A percentile compares a stretch with the other conserved stretches of the same genome.
These are phyloP conservation scores for Rhizopogon rudus DNA, from an alignment of 768 basidiomycete species.

Conservation along the genomic window DNA sequence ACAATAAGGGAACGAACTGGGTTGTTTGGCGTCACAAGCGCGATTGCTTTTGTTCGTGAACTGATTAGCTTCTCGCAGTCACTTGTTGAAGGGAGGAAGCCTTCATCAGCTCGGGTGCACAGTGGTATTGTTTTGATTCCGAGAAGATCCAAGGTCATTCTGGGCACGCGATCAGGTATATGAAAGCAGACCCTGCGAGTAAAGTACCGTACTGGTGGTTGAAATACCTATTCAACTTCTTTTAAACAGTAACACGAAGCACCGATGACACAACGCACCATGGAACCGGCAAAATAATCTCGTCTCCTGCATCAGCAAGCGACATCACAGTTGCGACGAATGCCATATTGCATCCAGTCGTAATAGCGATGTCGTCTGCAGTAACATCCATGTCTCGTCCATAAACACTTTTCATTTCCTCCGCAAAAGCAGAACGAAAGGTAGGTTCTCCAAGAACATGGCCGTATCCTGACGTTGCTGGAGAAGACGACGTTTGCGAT, in stretches of 20 bases:
- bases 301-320: slow-evolving; percentile 64
- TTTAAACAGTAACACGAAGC: background rate
- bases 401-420: slow-evolving; percentile 62
- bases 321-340: slow-evolving; percentile 59
- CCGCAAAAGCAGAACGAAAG: slow-evolving; percentile 46
- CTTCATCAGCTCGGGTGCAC: slow-evolving; percentile 40
- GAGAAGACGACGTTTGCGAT: slow-evolving; percentile 36
- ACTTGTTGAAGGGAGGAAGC: slow-evolving; percentile 56
- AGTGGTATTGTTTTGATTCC: slow-evolving; percentile 56
- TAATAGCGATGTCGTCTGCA: slow-evolving; percentile 58
- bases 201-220: slow-evolving; percentile 45
- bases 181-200: background rate
- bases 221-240: slow-evolving; percentile 47
- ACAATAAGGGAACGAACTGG: slow-evolving; percentile 37
- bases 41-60: slow-evolving; percentile 58
- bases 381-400: slow-evolving; percentile 43
- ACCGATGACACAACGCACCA: slow-evolving; percentile 37
- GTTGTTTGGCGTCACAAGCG: slow-evolving; percentile 75
- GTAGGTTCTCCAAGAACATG: slow-evolving; percentile 51
- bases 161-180: slow-evolving; percentile 17
- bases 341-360: slow-evolving; percentile 70
- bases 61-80: slow-evolving; percentile 51
- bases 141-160: slow-evolving; percentile 65
- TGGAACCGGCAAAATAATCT: slow-evolving; percentile 68
- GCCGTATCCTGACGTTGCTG: slow-evolving; percentile 49